Conservation (phyloP, 805 yeast species). For the Ogataea corticis region DNA sequence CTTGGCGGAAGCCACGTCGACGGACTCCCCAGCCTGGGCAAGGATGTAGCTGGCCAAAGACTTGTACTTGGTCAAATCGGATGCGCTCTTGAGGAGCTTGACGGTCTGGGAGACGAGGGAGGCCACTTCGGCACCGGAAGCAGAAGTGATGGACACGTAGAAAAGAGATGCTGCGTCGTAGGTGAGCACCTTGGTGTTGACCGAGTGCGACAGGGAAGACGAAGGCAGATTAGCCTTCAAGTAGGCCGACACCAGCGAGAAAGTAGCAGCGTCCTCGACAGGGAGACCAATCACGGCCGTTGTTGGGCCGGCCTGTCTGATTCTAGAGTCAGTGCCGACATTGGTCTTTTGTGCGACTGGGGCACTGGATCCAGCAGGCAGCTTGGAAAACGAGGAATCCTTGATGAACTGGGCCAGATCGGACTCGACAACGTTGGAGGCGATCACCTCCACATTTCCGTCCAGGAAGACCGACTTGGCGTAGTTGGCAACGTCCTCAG, state of each 20-base stretch:
- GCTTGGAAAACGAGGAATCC: slow-evolving; percentile 62
- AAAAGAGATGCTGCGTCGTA: slow-evolving; percentile 84
- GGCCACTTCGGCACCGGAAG: slow-evolving; percentile 57
- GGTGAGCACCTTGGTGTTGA: slow-evolving; percentile 55
- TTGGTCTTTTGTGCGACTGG: slow-evolving; percentile 40
- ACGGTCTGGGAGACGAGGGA: slow-evolving; percentile 62
- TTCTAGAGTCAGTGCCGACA: slow-evolving; percentile 69
- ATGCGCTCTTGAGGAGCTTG: slow-evolving; percentile 51
- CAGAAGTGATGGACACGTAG: slow-evolving; percentile 63
- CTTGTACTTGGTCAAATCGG: slow-evolving; percentile 59
- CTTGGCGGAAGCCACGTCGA: slow-evolving; percentile 38
- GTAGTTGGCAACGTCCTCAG: slow-evolving; percentile 65
- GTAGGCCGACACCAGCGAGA: slow-evolving; percentile 69
- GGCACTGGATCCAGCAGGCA: slow-evolving; percentile 62
- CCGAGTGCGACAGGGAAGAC: slow-evolving; percentile 52
- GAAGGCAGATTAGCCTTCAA: slow-evolving; percentile 48
- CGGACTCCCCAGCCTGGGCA: slow-evolving; percentile 43
- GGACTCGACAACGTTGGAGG: slow-evolving; percentile 67
- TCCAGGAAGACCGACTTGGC: slow-evolving; percentile 69
- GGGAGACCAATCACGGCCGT: slow-evolving; percentile 84
- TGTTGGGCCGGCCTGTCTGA: slow-evolving; percentile 62
- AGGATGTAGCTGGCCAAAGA: slow-evolving; percentile 48
- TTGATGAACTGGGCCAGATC: slow-evolving; percentile 69
- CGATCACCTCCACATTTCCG: slow-evolving; percentile 70
- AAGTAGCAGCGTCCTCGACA: slow-evolving; percentile 63